Base-by-base conservation (phyloP, 1,284 basidiomycete species). In the Sanghuangporus weigelae region DNA sequence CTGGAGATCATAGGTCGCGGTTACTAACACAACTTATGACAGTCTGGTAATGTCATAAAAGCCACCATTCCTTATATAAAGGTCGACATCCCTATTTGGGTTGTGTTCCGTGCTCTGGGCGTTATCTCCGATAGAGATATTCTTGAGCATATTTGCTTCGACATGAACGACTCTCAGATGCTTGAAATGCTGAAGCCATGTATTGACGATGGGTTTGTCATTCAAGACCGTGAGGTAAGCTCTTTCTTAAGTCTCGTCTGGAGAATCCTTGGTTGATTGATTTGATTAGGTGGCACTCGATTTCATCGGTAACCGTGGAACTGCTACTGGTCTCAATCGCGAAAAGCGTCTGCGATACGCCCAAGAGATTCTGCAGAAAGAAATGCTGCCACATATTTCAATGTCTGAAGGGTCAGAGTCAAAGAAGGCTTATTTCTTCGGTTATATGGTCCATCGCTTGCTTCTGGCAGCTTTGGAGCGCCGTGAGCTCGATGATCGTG, bases 341-440 rank as follows among this genome's bases (percentile, higher is more conserved):
- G 92, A 95, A 69, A 89, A 93, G 67, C 94, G 97, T 76, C 90
- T 98, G 67, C 89, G 94, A 57, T 98, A 98, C 71, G 97, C 97
- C 0, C 93, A 97, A 74, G 97, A 99, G 75, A 98, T 99, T 71
- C 74, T 99, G 60, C 96, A 98, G 76, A 99, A 98, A 78, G 96
- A 99, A 77, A 96, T 99, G 92, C 75, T 99, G 54, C 97, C 97
- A 0, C 97, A 99, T 73, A 90, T 99, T 35, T 96, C 96, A 3
- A 96, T 96, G 84, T 86, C 89, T 1, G 95, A 97, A 74, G 96
- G 96, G 8, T 96, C 95, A 40, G 94, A 97, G 77, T 96, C 93
- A 46, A 97, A 97, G 80, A 99, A 99, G 76, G 97, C 97, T 2
- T 99, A 96, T 78, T 99, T 99, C 84, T 95, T 99, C 67, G 97